Evolutionary conservation across 106 monocot species (phyloP), one percentile per base, ranked within the genome.

Genomic region (Apostasia shenzhenica): DNA sequence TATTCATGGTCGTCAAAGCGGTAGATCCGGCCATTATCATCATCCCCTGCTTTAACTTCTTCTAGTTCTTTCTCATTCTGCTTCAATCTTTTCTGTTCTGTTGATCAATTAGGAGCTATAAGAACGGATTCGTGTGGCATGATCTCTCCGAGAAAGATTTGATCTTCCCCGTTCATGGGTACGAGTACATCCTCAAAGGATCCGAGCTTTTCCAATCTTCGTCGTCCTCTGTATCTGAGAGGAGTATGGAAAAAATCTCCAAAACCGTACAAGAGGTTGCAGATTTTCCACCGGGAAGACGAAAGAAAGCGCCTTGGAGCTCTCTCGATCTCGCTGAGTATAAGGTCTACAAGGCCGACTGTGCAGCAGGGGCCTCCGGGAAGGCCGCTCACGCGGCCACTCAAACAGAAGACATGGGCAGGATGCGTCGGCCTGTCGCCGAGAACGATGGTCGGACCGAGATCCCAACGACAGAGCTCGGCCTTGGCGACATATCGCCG

Each of bases 81-180:
- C 5, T 59, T 11, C 69, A 12, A 11, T 75, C 11, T 11, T 54
- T 40, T 39, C 5, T 5, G n/a, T 11, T 54, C 12, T 39, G 14
- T 14, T 14, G 14, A 2, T 41, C 39, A 39, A 59, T 57, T 72
- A 93, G 93, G 84, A 87, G 84, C 82, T 90, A 94, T 72, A 90
- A 81, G 81, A 90, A 92, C 63, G 95, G 89, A 61, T 97, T 80
- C 66, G 95, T 97, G 55, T 97, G 95, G 95, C 91, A 97, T 55
- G 95, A 97, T 70, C 88, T 97, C 66, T 67, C 77, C 2, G 82
- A 89, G 8, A 84, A 84, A 72, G 92, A 97, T 56, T 74, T 89
- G 78, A 92, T 97, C 69, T 68, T 81, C 77, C 95, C 95, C 1
- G 78, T 72, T 2, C 91, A 76, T 14, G 88, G 89, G 38, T 51